Conservation (phyloP, 116 monocot species). For the Papilionanthe hybrid region DNA sequence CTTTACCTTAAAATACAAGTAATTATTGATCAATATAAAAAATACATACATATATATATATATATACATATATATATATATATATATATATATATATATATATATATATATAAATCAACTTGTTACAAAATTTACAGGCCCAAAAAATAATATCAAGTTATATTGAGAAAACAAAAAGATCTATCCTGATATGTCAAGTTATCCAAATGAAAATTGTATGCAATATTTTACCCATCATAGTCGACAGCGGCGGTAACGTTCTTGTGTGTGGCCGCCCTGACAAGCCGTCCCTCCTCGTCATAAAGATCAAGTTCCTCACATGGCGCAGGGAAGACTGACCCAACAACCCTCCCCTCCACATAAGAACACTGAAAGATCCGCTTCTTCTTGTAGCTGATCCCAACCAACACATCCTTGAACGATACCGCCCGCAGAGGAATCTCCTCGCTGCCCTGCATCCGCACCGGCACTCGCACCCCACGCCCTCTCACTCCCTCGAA, state of each 20-base stretch:
- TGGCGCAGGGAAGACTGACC: conserved; percentile 14
- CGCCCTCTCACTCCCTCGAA: conserved; percentile 55
- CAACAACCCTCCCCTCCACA: conserved; percentile 19
- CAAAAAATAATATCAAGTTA: no score
- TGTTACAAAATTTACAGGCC: no score
- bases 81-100: no score
- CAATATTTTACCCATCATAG: background rate
- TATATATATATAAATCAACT: no score
- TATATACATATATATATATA: no score
- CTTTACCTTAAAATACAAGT: no score
- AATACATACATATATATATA: no score
- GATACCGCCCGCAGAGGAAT: conserved; percentile 22
- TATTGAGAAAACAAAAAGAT: no score
- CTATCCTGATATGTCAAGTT: no score
- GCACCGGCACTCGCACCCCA: conserved; percentile 67
- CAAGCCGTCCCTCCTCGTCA: conserved; percentile 13
- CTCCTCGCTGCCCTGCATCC: conserved; percentile 61
- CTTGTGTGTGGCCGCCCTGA: conserved; percentile 1
- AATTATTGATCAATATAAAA: no score
- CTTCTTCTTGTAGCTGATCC: conserved; percentile 18
- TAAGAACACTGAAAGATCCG: conserved; percentile 23
- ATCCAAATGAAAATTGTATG: no score
- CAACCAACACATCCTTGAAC: conserved; percentile 20
- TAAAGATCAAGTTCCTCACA: conserved; percentile 23
- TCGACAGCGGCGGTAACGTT: conserved; percentile 8